phyloP scores from a whole-genome alignment of 1,284 basidiomycete species.

The Xerocomus minutiporus region DNA sequence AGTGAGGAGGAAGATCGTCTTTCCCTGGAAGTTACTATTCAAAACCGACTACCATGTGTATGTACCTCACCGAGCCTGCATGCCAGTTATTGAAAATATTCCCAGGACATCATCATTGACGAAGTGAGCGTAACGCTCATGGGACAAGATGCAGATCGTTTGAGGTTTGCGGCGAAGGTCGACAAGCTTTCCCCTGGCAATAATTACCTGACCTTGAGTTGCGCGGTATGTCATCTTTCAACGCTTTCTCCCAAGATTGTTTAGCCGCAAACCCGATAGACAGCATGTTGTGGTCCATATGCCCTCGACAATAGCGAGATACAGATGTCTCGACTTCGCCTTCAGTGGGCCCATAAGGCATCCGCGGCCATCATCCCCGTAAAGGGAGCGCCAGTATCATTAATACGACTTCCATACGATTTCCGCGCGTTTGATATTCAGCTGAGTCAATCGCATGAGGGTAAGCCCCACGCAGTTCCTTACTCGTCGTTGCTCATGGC shows the following conservation, averaged over 20 bases:
- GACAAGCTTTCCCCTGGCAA: conserved; percentile 49
- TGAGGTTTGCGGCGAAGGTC: conserved; percentile 43
- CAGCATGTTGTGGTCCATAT: conserved; percentile 59
- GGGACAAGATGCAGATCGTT: conserved; percentile 55
- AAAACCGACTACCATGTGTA: conserved; percentile 72
- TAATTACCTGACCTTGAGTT: conserved; percentile 55
- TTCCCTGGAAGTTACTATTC: conserved; percentile 51
- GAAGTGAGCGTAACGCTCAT: conserved; percentile 47
- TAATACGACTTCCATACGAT: conserved; percentile 61
- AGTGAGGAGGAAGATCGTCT: conserved; percentile 62
- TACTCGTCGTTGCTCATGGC: conserved; percentile 1
- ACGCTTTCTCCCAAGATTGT: background rate
- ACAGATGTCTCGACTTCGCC: conserved; percentile 49
- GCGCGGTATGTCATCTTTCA: conserved; percentile 51
- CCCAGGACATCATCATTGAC: conserved; percentile 46
- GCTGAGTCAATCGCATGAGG: conserved; percentile 54
- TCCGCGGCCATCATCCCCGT: conserved; percentile 18
- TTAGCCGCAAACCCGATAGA: conserved; percentile 39
- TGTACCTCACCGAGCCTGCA: conserved; percentile 7
- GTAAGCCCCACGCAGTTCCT: conserved; percentile 38
- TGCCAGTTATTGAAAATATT: conserved; percentile 11
- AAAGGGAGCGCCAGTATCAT: conserved; percentile 30
- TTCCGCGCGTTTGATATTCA: conserved; percentile 54
- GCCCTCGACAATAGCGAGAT: conserved; percentile 58
- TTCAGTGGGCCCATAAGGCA: conserved; percentile 54